Base-by-base conservation (phyloP, 2,329 filamentous ascomycete species). In the Taxawa tesnikishii region DNA sequence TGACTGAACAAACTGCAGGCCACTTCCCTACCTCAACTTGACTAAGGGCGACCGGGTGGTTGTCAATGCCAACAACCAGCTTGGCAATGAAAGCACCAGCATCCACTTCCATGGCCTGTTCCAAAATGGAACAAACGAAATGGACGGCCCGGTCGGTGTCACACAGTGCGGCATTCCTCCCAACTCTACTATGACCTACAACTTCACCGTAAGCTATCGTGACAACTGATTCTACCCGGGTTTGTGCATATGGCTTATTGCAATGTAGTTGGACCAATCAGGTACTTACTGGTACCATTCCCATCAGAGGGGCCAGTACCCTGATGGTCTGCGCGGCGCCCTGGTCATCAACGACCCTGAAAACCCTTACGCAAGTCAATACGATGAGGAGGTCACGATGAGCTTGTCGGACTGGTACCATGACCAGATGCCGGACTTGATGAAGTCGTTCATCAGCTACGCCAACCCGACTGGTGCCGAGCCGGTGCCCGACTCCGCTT, bases 51-150 rank as follows among this genome's bases (percentile, higher is more conserved):
- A 90, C 44, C 73, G 68, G 1, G 53, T 90, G 6, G 53, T 83
- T 3, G 71, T 85, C 26, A 72, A 81, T 18, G 63, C 84, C 31
- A 59, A 72, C 42, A 88, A 88, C 44, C 63, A 68, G 14, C 70
- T 79, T 1, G 59, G 62, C 9, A 80, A 84, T 42, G 53, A 70
- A 42, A 70, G 67, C 9, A 79, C 77, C 6, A 70, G 67, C 23
- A 62, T 87, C 4, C 82, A 88, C 49, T 87, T 81, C 51, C 82
- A 88, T 43, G 82, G 82, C 11, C 65, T 88, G 40, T 83, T 74
- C 47, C 79, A 84, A 48, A 82, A 82, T 42, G 79, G 78, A 8
- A 81, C 79, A 0, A 82, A 74, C 37, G 66, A 67, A 35, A 82
- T 83, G 75, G 81, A 88, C 45, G 82, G 81, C 0, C 69, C 78